Percentiles rank a stretch among this genome's conserved stretches.
phyloP scores from a whole-genome alignment of 306 rosid genomes.

The Mucuna pruriens region DNA sequence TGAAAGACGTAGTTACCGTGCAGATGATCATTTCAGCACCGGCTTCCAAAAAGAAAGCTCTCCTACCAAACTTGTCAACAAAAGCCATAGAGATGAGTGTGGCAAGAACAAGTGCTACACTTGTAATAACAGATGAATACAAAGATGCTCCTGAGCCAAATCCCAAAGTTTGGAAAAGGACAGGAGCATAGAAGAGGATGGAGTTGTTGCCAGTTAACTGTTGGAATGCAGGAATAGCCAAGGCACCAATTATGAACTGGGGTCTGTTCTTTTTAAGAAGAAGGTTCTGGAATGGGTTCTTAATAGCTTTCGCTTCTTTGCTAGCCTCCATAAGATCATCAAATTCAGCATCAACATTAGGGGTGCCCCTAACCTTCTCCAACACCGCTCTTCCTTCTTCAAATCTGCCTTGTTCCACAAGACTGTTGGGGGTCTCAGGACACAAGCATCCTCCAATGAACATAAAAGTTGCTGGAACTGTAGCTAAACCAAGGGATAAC shows the following conservation, averaged over 20 bases:
- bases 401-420: conserved; percentile 54
- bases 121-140: conserved; percentile 60
- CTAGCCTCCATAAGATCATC: conserved; percentile 57
- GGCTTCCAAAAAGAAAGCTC: too few species aligned
- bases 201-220: too few species aligned
- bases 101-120: conserved; percentile 60
- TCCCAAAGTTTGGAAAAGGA: conserved; percentile 69
- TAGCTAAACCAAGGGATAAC: conserved; percentile 69
- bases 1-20: too few species aligned
- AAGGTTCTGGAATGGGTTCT: too few species aligned
- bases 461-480: conserved; percentile 68
- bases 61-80: conserved; percentile 65
- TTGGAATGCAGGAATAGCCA: conserved; percentile 71
- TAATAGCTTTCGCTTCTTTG: conserved; percentile 56
- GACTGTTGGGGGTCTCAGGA: too few species aligned
- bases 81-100: conserved; percentile 61
- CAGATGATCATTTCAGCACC: too few species aligned
- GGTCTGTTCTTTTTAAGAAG: too few species aligned
- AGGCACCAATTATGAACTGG: conserved; percentile 66
- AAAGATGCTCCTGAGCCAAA: conserved; percentile 61
- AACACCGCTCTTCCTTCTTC: conserved; percentile 59
- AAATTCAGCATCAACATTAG: conserved; percentile 64
- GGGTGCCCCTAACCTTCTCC: conserved; percentile 59
- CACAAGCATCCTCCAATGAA: conserved; percentile 69
- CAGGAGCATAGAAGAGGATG: conserved; percentile 75